Percentiles rank a stretch among this genome's conserved stretches.
Evolutionary conservation across 768 basidiomycete species (phyloP).

Genomic region (Boletellus emodensis): DNA sequence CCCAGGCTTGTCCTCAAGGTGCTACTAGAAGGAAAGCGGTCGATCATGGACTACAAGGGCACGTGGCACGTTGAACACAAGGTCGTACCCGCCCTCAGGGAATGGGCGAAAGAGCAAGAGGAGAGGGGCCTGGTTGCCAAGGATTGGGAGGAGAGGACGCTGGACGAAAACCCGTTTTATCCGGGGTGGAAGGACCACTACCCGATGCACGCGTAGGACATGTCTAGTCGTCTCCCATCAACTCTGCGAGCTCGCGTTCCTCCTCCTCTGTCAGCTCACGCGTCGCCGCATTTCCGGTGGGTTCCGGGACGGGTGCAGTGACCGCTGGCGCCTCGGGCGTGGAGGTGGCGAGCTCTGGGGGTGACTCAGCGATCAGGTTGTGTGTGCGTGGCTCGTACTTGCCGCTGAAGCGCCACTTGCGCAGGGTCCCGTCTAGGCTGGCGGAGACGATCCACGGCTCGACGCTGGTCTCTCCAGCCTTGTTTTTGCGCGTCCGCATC

Average conservation of each 20-base stretch:
- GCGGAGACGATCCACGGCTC: conserved; percentile 83
- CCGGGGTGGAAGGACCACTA: conserved; percentile 41
- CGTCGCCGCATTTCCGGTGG: conserved; percentile 28
- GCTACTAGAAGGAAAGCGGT: conserved; percentile 36
- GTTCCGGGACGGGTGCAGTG: conserved; percentile 27
- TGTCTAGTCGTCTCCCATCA: conserved; percentile 44
- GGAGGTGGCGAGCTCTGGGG: conserved; percentile 26
- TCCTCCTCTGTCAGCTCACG: conserved; percentile 76
- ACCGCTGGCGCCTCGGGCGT: conserved; percentile 18
- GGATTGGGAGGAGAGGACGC: conserved; percentile 47
- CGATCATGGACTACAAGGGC: conserved; percentile 43
- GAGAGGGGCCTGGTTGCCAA: conserved; percentile 41
- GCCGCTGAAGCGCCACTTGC: conserved; percentile 80
- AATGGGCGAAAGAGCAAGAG: conserved; percentile 49
- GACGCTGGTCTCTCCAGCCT: conserved; percentile 44
- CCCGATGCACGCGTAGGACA: conserved; percentile 11
- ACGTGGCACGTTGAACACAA: conserved; percentile 40
- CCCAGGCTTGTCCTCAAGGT: conserved; percentile 44
- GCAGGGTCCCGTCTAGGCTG: conserved; percentile 82
- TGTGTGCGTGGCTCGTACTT: conserved; percentile 3
- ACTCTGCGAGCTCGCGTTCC: conserved; percentile 81
- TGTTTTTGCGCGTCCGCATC: conserved; percentile 47
- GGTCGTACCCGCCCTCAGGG: conserved; percentile 41
- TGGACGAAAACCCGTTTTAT: conserved; percentile 50
- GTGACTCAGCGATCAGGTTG: not conserved